phyloP scores from a whole-genome alignment of 306 rosid genomes.

The Sesbania bispinosa region DNA sequence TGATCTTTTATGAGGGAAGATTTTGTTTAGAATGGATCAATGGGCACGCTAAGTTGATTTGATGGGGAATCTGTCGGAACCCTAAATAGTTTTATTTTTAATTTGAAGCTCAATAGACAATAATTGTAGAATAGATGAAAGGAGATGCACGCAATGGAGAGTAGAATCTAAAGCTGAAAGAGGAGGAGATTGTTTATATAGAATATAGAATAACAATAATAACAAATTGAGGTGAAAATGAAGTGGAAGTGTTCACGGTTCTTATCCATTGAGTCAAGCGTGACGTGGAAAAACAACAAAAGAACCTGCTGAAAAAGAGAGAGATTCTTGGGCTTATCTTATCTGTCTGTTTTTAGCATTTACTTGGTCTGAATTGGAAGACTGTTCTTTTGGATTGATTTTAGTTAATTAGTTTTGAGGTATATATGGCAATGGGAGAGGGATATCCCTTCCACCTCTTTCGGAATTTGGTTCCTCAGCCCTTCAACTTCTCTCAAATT shows the following conservation, averaged over 20 bases:
- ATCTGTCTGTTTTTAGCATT: not conserved
- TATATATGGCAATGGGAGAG: not conserved
- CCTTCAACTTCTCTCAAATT: not conserved
- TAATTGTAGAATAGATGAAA: not conserved
- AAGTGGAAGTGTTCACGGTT: not conserved
- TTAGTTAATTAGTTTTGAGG: not conserved
- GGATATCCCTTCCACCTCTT: not conserved
- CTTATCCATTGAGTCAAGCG: constrained; percentile 51
- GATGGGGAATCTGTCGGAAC: not conserved
- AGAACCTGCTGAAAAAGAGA: not conserved
- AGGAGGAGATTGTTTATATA: not conserved
- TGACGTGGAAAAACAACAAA: constrained; percentile 45
- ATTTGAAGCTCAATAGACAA: not conserved
- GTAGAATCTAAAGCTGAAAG: not conserved
- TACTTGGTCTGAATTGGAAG: constrained; percentile 27
- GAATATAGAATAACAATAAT: not conserved
- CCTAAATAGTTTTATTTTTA: not conserved
- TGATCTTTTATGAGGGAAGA: not conserved
- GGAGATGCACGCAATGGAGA: not conserved
- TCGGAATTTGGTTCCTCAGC: not conserved
- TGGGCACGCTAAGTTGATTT: constrained; percentile 31
- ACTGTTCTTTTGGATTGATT: constrained; percentile 11
- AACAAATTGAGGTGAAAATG: constrained; percentile 13
- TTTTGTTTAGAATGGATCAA: constrained; percentile 26
- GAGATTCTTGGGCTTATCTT: constrained; percentile 35